These are phyloP conservation scores for Myxozyma monticola DNA, from an alignment of 805 yeast genomes.

Conservation along the genomic window DNA sequence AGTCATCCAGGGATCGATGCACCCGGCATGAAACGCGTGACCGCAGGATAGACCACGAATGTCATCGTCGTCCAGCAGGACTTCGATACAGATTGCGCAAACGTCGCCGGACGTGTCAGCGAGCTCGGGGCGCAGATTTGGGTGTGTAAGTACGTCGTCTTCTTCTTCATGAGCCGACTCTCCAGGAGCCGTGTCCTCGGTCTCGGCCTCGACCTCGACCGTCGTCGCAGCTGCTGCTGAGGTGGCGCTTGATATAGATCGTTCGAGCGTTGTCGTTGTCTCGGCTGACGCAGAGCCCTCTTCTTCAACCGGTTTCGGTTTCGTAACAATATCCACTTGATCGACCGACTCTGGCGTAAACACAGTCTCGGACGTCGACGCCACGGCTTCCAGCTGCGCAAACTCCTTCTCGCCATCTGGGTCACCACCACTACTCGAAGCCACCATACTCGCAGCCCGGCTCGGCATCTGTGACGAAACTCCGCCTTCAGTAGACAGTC, in stretches of 20 bases:
- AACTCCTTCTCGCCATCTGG: neutral
- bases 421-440: neutral
- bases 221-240: neutral
- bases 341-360: too few species aligned
- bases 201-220: neutral
- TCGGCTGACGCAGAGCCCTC: too few species aligned
- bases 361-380: conserved; percentile 2
- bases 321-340: too few species aligned
- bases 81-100: conserved; percentile 78
- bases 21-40: conserved; percentile 76
- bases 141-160: conserved; percentile 26
- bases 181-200: neutral
- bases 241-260: neutral
- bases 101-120: conserved; percentile 51
- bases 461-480: conserved; percentile 10
- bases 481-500: conserved; percentile 26
- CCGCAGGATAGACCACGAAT: conserved; percentile 79
- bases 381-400: neutral
- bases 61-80: conserved; percentile 57
- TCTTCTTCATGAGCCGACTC: conserved; percentile 28
- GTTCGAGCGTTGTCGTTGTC: neutral
- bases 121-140: conserved; percentile 22
- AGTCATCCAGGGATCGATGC: conserved; percentile 81
- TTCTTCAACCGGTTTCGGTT: neutral
- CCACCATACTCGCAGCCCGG: conserved; percentile 4